Conservation (phyloP, 2,329 filamentous ascomycete species). For the Xylariaceae sp. region DNA sequence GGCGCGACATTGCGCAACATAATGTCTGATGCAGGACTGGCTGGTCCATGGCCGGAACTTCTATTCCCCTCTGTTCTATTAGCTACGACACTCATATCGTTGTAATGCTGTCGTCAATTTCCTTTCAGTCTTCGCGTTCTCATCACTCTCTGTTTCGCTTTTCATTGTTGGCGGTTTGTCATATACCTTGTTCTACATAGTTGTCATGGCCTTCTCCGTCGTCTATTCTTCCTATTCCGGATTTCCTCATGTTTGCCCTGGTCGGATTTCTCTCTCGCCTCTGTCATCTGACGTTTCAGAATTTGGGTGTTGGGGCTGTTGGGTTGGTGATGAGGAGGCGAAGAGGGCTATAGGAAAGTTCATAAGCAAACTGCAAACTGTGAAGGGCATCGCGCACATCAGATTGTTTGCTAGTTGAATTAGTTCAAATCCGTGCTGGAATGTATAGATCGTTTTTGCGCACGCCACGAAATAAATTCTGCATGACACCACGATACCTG, state of each 20-base stretch:
- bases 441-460: slow-evolving; percentile 30
- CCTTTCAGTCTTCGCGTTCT: slow-evolving; percentile 7
- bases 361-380: slow-evolving; percentile 7
- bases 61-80: slow-evolving; percentile 45
- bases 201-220: slow-evolving; percentile 14
- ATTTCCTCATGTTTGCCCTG: slow-evolving; percentile 5
- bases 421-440: slow-evolving; percentile 25
- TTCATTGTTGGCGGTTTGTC: slow-evolving; percentile 32
- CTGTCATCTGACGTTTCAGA: slow-evolving; percentile 23
- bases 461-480: slow-evolving; percentile 19
- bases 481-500: slow-evolving; percentile 18
- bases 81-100: slow-evolving; percentile 42
- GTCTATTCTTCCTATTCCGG: slow-evolving; percentile 22
- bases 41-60: slow-evolving; percentile 38
- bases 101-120: slow-evolving; percentile 36
- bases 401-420: slow-evolving; percentile 29
- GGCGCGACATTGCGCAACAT: slow-evolving; percentile 33
- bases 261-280: slow-evolving; percentile 10
- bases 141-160: slow-evolving; percentile 17
- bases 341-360: slow-evolving; percentile 1
- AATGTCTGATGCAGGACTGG: slow-evolving; percentile 39
- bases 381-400: slow-evolving; percentile 26
- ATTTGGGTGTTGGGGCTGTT: slow-evolving; percentile 22
- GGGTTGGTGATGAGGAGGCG: slow-evolving; percentile 20
- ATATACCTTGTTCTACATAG: slow-evolving; percentile 61